Evolutionary conservation across 805 yeast genomes (phyloP).

Genomic region (Huiozyma naganishii): DNA sequence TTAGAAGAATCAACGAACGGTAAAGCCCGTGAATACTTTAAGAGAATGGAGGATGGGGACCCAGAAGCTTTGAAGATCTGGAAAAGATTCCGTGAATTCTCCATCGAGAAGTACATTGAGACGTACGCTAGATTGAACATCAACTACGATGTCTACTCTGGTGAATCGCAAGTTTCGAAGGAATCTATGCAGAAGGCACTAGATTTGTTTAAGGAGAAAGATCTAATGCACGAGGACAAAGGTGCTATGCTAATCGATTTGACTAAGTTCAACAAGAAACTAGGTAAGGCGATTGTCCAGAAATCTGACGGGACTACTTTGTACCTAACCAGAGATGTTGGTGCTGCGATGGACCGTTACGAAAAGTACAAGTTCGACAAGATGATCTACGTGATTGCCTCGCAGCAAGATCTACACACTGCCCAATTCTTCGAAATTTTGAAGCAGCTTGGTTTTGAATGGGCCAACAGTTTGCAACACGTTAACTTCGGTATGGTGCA

Average conservation of each 20-base stretch:
- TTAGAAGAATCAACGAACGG: constrained; percentile 52
- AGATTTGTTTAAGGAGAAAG: constrained; percentile 50
- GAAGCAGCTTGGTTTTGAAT: constrained; percentile 77
- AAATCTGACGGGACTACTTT: constrained; percentile 92
- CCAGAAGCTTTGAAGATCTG: constrained; percentile 67
- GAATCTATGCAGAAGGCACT: constrained; percentile 58
- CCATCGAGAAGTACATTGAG: constrained; percentile 72
- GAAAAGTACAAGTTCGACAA: constrained; percentile 78
- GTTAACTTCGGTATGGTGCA: constrained; percentile 93
- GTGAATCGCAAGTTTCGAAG: constrained; percentile 87
- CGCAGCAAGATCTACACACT: constrained; percentile 88
- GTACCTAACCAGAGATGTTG: constrained; percentile 89
- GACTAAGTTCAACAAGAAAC: constrained; percentile 72
- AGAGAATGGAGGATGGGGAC: constrained; percentile 87
- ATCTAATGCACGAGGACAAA: constrained; percentile 69
- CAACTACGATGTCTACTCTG: constrained; percentile 76
- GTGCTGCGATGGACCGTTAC: constrained; percentile 88
- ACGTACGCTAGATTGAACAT: constrained; percentile 91
- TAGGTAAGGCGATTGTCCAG: constrained; percentile 85
- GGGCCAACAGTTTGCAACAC: constrained; percentile 74
- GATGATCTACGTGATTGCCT: constrained; percentile 90
- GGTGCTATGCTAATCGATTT: constrained; percentile 88
- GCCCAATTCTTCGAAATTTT: constrained; percentile 90
- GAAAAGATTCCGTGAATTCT: constrained; percentile 77
- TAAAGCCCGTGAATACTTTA: constrained; percentile 78